These are phyloP conservation scores for Alternaria sp. DNA, from an alignment of 2,329 filamentous ascomycete species.

Conservation along the genomic window DNA sequence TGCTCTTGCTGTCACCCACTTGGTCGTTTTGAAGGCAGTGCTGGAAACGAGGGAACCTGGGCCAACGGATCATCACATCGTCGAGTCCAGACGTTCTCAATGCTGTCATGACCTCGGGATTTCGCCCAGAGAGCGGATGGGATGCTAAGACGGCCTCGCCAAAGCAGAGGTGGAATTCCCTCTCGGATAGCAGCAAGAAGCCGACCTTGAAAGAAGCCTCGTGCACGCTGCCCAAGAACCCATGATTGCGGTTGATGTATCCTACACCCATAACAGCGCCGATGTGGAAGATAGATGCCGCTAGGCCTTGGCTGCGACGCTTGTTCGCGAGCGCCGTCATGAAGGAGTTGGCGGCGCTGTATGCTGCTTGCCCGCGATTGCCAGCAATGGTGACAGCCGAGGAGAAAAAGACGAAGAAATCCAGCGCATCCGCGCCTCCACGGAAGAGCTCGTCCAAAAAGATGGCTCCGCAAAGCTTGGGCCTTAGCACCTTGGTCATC, in stretches of 20 bases:
- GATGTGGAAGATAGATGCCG: neutral
- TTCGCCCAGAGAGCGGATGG: neutral
- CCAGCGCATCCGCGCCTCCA: conserved; percentile 6
- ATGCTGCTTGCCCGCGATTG: conserved; percentile 52
- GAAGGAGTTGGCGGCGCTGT: conserved; percentile 52
- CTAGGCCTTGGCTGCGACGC: conserved; percentile 43
- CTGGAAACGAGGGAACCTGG: neutral
- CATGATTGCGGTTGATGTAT: conserved; percentile 15
- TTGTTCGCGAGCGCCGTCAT: conserved; percentile 49
- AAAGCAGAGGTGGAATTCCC: conserved; percentile 20
- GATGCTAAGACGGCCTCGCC: conserved; percentile 10
- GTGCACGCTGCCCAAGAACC: neutral
- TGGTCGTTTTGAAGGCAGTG: neutral
- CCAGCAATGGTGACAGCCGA: conserved; percentile 29
- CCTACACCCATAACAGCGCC: neutral
- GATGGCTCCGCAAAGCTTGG: conserved; percentile 28
- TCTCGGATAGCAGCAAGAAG: conserved; percentile 12
- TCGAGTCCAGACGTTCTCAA: neutral
- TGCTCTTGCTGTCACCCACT: neutral
- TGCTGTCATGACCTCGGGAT: neutral
- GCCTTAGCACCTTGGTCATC: conserved; percentile 6
- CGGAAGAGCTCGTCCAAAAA: conserved; percentile 16
- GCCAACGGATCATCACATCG: neutral
- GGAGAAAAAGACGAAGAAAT: conserved; percentile 40
- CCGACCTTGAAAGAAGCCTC: neutral